These are phyloP conservation scores for Linum trigynum DNA, from an alignment of 345 rosid genomes.

Conservation along the genomic window DNA sequence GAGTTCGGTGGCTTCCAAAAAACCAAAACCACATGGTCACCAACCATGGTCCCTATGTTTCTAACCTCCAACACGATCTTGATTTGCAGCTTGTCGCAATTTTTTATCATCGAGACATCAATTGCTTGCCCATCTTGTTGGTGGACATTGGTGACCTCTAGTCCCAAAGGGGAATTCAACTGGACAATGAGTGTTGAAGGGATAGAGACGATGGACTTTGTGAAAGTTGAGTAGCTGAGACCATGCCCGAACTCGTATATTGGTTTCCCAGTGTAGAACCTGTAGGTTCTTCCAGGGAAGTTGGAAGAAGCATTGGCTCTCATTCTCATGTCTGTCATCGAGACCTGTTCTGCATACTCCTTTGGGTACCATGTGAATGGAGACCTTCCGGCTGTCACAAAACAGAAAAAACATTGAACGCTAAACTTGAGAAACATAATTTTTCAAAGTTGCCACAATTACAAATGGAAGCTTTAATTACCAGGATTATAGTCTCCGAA, in stretches of 20 bases:
- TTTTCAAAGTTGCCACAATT: not conserved
- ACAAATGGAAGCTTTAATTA: not conserved
- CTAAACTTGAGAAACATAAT: not conserved
- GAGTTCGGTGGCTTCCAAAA: constrained; percentile 42
- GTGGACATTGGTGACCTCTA: not conserved
- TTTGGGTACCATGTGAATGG: constrained; percentile 47
- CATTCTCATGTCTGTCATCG: constrained; percentile 54
- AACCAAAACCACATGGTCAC: constrained; percentile 47
- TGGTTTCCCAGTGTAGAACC: constrained; percentile 32
- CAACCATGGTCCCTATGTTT: constrained; percentile 35
- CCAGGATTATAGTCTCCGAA: constrained; percentile 44
- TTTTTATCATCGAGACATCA: constrained; percentile 21
- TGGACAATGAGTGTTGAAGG: constrained; percentile 22
- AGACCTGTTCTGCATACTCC: constrained; percentile 27
- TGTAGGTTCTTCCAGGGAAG: constrained; percentile 45
- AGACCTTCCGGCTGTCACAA: constrained; percentile 35
- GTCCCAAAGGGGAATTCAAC: not conserved
- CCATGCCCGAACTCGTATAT: constrained; percentile 42
- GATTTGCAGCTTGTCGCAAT: constrained; percentile 26
- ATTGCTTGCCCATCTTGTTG: constrained; percentile 16
- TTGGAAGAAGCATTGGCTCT: constrained; percentile 27
- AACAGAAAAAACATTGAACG: not conserved
- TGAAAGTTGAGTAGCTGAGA: constrained; percentile 40
- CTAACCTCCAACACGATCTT: constrained; percentile 30
- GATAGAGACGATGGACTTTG: constrained; percentile 27